Evolutionary conservation across 1,284 basidiomycete genomes (phyloP).

Genomic region (Tilletia horrida): DNA sequence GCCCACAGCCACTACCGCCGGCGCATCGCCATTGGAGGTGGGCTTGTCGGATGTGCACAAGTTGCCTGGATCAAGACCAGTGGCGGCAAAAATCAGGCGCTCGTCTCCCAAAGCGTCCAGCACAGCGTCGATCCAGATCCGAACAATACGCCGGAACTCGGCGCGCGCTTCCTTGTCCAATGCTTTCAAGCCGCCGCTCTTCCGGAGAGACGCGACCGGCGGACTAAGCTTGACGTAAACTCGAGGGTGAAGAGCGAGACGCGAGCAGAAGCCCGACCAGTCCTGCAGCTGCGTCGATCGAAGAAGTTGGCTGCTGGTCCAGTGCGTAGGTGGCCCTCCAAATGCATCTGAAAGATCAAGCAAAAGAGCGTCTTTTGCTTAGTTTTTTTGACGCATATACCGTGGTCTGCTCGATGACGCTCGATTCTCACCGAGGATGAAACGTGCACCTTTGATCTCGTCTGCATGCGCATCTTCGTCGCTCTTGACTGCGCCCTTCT

Average conservation of each 20-base stretch:
- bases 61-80: neutral
- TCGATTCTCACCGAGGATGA: neutral
- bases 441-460: neutral
- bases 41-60: neutral
- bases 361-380: too few relatives aligned
- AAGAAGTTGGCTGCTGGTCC: slow-evolving; percentile 5
- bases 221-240: neutral
- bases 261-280: slow-evolving; percentile 3
- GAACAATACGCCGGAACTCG: neutral
- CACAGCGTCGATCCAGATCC: slow-evolving; percentile 13
- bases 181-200: neutral
- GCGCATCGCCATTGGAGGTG: neutral
- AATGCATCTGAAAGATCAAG: neutral
- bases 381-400: too few relatives aligned
- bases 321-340: neutral
- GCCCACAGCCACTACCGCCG: neutral
- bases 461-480: neutral
- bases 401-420: too few relatives aligned
- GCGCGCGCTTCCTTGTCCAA: neutral
- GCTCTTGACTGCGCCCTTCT: neutral
- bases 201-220: neutral
- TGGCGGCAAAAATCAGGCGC: slow-evolving; percentile 5
- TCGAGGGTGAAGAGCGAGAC: slow-evolving; percentile 1
- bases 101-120: slow-evolving; percentile 3
- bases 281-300: neutral